Evolutionary conservation across 371 early-diverging fungal genomes (phyloP).

Genomic region (Paraphysoderma sedebokerense): DNA sequence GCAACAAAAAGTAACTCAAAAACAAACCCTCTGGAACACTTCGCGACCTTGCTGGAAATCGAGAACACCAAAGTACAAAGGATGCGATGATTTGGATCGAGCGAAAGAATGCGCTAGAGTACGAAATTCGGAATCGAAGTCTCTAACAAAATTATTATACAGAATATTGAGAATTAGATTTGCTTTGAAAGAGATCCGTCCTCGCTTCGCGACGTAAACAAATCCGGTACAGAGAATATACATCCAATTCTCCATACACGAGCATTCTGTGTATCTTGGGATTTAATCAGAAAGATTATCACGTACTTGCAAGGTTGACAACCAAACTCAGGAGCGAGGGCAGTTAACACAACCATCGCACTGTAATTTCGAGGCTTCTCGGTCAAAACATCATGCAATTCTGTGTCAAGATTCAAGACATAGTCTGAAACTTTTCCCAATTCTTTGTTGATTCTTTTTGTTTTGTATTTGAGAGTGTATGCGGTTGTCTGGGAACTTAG

Average conservation of each 20-base stretch:
- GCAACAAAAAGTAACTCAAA: neutral
- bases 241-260: too few relatives aligned
- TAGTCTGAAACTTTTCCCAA: neutral
- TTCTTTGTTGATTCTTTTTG: too few relatives aligned
- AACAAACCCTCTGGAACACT: constrained; percentile 47
- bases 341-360: constrained; percentile 53
- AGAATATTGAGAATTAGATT: too few relatives aligned
- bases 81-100: constrained; percentile 3
- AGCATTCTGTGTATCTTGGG: neutral
- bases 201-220: too few relatives aligned
- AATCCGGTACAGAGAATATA: too few relatives aligned
- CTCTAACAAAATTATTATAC: too few relatives aligned
- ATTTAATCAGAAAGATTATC: neutral
- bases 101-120: constrained; percentile 32
- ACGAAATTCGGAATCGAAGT: constrained; percentile 50
- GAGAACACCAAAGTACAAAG: constrained; percentile 45
- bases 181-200: too few relatives aligned
- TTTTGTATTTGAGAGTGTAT: too few relatives aligned
- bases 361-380: constrained; percentile 62
- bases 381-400: constrained; percentile 38
- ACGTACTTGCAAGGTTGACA: constrained; percentile 59
- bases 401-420: constrained; percentile 26
- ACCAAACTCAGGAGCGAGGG: constrained; percentile 38
- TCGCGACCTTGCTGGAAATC: constrained; percentile 55
- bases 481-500: too few relatives aligned